Conservation (phyloP, 805 yeast species). For the Teunomyces panamensis region DNA sequence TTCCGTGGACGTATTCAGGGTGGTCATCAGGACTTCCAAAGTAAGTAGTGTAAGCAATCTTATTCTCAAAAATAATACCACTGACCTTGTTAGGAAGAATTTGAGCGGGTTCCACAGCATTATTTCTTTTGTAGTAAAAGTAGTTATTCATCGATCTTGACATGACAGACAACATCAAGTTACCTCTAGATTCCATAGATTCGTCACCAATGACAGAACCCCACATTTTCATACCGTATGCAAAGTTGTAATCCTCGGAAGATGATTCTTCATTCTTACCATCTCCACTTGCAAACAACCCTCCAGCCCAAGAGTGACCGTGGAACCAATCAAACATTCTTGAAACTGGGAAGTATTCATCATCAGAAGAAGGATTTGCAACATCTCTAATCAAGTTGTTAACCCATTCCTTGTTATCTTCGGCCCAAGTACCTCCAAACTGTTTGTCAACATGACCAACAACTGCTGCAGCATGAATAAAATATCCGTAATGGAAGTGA, state of each 20-base stretch:
- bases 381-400: conserved; percentile 23
- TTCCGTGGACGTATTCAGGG: conserved; percentile 23
- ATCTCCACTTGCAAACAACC: conserved; percentile 16
- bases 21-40: conserved; percentile 16
- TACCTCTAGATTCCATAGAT: conserved; percentile 24
- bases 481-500: conserved; percentile 85
- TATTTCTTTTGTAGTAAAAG: conserved; percentile 17
- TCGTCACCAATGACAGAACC: conserved; percentile 18
- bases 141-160: conserved; percentile 19
- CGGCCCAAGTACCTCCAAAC: conserved; percentile 54
- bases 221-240: conserved; percentile 26
- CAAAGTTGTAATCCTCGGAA: conserved; percentile 24
- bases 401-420: conserved; percentile 20
- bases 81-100: conserved; percentile 19
- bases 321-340: conserved; percentile 24
- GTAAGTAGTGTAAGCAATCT: conserved; percentile 21
- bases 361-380: conserved; percentile 19
- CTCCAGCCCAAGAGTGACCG: conserved; percentile 28
- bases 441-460: conserved; percentile 62
- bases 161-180: conserved; percentile 21
- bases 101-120: conserved; percentile 14
- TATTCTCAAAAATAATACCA: conserved; percentile 23
- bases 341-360: conserved; percentile 20
- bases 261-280: conserved; percentile 22
- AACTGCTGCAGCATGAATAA: conserved; percentile 78